Evolutionary conservation across 148 eudicot genomes (phyloP), one percentile per base, ranked within the genome.

Genomic region (Camellia lanceoleosa): DNA sequence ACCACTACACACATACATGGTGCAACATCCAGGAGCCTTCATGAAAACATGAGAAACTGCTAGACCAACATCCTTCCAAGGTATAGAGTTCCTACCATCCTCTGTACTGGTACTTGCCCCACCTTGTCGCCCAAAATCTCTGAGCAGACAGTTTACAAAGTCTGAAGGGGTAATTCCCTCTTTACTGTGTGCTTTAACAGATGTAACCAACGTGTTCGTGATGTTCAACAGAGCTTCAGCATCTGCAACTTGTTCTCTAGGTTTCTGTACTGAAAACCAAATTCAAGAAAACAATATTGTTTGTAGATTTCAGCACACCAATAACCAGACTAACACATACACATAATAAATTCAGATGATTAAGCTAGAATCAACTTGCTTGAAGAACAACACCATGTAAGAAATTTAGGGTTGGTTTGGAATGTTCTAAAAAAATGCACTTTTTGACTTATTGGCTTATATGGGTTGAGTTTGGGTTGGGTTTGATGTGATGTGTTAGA

Each of bases 171-270:
- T 91, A 30, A 88, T 41, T 44, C 94, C 97, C 54, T 88, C 92
- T 78, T 81, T 91, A 44, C 83, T 82, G 19, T 89, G 93, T 13
- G 95, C 88, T 80, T 90, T 91, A 2, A 93, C 95, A 76, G 91
- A 84, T 41, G 85, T 81, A 75, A 90, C 80, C 81, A 93, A 86
- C 5, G 90, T 90, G 85, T 80, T 89, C 58, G 97, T 85, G 43
- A 93, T 90, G 82, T 90, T 92, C 76, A 88, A 79, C 55, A 94
- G 82, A 16, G 98, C 95, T 78, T 94, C 98, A 5, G 98, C 98
- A 89, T 94, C 98, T 46, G 95, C 98, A 46, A 94, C 98, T 79
- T 94, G 98, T 68, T 94, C 98, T 67, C 98, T 85, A 3, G 99
- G 99, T 71, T 90, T 96, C 71, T 84, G 90, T 43, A 96, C 99